These are phyloP conservation scores for Eimeria zaria DNA, from an alignment of 169 alveolate genomes.

Conservation along the genomic window DNA sequence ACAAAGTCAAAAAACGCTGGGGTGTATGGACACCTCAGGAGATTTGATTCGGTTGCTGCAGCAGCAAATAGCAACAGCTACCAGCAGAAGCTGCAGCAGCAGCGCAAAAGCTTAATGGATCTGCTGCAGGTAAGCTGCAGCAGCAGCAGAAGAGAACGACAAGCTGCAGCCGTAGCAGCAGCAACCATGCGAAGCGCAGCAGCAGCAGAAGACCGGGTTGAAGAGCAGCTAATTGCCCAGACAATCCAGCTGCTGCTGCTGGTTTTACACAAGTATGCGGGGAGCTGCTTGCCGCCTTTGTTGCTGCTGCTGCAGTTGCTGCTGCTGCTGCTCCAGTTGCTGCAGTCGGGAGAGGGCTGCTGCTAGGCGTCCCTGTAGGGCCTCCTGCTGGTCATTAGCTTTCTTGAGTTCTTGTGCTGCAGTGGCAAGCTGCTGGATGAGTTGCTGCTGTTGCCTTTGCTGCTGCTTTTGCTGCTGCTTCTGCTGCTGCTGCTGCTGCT, in stretches of 20 bases:
- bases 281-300: not conserved
- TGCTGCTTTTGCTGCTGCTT: constrained; percentile 45
- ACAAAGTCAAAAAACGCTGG: not conserved
- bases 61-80: not conserved
- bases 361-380: constrained; percentile 38
- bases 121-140: constrained; percentile 2
- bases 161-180: not conserved
- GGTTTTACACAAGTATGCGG: not conserved
- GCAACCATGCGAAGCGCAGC: not conserved
- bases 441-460: constrained; percentile 39
- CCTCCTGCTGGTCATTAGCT: constrained; percentile 64
- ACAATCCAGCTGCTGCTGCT: constrained; percentile 11
- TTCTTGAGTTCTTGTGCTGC: constrained; percentile 62
- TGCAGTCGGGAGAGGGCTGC: constrained; percentile 21
- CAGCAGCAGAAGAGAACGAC: not conserved
- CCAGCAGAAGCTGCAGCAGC: not conserved
- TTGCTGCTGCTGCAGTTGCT: constrained; percentile 25
- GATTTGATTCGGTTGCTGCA: not conserved
- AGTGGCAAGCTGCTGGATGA: constrained; percentile 58
- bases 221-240: not conserved
- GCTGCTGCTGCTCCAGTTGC: constrained; percentile 69
- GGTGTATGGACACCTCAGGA: not conserved
- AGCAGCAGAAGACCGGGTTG: not conserved
- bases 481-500: constrained; percentile 41
- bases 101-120: not conserved